Conservation (phyloP, 495 filamentous ascomycete species). For the Wilcoxina mikolae region DNA sequence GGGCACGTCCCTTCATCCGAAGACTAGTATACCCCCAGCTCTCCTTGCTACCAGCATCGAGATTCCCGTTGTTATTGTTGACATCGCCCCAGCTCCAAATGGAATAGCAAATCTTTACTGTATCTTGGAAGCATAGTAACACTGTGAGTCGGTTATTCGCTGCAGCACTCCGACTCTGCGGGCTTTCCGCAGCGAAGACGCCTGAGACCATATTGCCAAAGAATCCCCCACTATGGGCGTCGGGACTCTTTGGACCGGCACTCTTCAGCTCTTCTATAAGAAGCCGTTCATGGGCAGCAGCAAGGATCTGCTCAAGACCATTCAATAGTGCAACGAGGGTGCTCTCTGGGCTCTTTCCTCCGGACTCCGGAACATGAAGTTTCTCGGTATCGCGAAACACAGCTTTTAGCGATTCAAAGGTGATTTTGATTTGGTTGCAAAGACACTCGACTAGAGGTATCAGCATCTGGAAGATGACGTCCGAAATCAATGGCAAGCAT, state of each 20-base stretch:
- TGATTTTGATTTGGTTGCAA: conserved; percentile 54
- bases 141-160: conserved; percentile 93
- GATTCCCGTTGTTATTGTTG: conserved; percentile 18
- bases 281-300: conserved; percentile 71
- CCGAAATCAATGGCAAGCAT: conserved; percentile 66
- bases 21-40: conserved; percentile 82
- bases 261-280: conserved; percentile 55
- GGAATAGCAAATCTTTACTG: conserved; percentile 72
- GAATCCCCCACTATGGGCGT: conserved; percentile 62
- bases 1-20: conserved; percentile 74
- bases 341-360: conserved; percentile 41
- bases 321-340: conserved; percentile 66
- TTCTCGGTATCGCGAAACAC: conserved; percentile 37
- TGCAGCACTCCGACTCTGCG: conserved; percentile 55
- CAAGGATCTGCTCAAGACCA: conserved; percentile 78
- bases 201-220: conserved; percentile 96
- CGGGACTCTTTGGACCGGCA: conserved; percentile 56
- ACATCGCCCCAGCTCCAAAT: conserved; percentile 85
- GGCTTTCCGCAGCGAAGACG: conserved; percentile 67
- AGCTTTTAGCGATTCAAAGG: conserved; percentile 48
- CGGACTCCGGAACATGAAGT: not conserved
- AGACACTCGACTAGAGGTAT: conserved; percentile 82
- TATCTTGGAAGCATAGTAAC: conserved; percentile 90
- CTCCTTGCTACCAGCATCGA: conserved; percentile 56
- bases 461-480: conserved; percentile 74